Evolutionary conservation across 2,329 filamentous ascomycete genomes (phyloP).

Genomic region (Beauveria australis): DNA sequence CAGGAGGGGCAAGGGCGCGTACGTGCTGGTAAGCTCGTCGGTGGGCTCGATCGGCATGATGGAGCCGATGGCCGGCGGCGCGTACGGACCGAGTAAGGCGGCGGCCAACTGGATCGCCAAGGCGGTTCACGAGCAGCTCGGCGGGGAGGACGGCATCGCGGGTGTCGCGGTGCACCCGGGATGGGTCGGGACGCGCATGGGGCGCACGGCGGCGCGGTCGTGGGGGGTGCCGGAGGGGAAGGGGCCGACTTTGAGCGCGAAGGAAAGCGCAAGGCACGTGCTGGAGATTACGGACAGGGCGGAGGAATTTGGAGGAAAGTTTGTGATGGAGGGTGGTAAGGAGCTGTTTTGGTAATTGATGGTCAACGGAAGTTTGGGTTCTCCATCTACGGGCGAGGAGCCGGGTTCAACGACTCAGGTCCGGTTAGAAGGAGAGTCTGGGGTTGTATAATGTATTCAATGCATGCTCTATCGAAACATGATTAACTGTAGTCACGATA

Average conservation of each 20-base stretch:
- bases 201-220: slow-evolving; percentile 22
- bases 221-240: slow-evolving; percentile 21
- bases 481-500: neutral
- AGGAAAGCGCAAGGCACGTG: slow-evolving; percentile 24
- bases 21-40: slow-evolving; percentile 28
- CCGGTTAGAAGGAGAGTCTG: too few relatives aligned
- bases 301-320: slow-evolving; percentile 25
- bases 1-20: slow-evolving; percentile 19
- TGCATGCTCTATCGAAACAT: neutral
- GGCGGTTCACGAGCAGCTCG: slow-evolving; percentile 23
- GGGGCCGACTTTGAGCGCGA: slow-evolving; percentile 20
- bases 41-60: slow-evolving; percentile 26
- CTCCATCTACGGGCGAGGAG: too few relatives aligned
- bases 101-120: slow-evolving; percentile 26
- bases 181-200: slow-evolving; percentile 27
- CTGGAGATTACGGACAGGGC: slow-evolving; percentile 28
- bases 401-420: neutral
- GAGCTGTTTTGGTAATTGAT: slow-evolving; percentile 18
- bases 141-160: neutral
- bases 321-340: slow-evolving; percentile 23
- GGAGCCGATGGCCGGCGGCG: slow-evolving; percentile 24
- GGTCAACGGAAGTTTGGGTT: too few relatives aligned
- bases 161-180: slow-evolving; percentile 29
- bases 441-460: neutral
- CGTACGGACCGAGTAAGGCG: slow-evolving; percentile 28